phyloP scores from a whole-genome alignment of 768 basidiomycete species.

The Amanita phalloides region DNA sequence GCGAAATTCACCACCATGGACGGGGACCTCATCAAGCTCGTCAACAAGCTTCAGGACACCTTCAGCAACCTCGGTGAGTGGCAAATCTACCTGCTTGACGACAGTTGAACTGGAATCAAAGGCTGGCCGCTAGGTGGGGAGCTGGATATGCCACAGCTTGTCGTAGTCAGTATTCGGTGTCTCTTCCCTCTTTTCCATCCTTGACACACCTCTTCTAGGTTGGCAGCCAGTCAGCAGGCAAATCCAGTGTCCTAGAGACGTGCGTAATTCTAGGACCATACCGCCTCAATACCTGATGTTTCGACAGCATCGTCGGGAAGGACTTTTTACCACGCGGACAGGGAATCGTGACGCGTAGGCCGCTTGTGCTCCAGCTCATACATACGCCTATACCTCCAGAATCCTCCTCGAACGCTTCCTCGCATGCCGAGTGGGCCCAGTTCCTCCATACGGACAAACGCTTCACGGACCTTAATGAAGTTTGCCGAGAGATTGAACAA shows the following conservation, averaged over 20 bases:
- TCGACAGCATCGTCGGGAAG: conserved; percentile 78
- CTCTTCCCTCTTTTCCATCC: background rate
- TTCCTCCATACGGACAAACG: conserved; percentile 95
- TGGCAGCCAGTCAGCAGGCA: conserved; percentile 93
- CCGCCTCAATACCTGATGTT: background rate
- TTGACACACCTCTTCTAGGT: conserved; percentile 39
- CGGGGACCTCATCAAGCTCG: conserved; percentile 85
- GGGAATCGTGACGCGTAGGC: conserved; percentile 94
- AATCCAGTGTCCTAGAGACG: conserved; percentile 96
- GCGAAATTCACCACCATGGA: conserved; percentile 48
- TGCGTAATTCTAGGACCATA: conserved; percentile 26
- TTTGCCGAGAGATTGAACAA: conserved; percentile 93
- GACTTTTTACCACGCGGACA: conserved; percentile 83
- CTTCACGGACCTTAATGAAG: conserved; percentile 93
- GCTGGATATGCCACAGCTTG: conserved; percentile 87
- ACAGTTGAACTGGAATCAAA: conserved; percentile 8
- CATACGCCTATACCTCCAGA: conserved; percentile 68
- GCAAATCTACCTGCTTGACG: conserved; percentile 9
- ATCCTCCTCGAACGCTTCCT: conserved; percentile 29
- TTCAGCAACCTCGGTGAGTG: conserved; percentile 75
- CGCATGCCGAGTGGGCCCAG: conserved; percentile 85
- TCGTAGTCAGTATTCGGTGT: conserved; percentile 51
- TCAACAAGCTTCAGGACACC: conserved; percentile 92
- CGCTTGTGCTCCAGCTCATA: conserved; percentile 91
- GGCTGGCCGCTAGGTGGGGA: conserved; percentile 53